Base-by-base conservation (phyloP, 1,139 yeast species). In the Schwanniomyces etchellsii region DNA sequence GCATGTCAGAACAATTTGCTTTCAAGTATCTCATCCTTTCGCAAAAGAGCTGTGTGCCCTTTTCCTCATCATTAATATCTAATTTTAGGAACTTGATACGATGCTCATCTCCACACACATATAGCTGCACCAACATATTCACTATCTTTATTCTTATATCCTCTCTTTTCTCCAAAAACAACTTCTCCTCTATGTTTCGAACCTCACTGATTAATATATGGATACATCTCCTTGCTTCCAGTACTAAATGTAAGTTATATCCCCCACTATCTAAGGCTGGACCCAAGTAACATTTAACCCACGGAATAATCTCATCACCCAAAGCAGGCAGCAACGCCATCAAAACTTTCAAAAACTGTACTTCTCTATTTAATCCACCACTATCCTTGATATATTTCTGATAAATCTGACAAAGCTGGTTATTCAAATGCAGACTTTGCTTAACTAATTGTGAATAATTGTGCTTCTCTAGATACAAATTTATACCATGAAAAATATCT, bases 181-280 rank as follows among this genome's bases (percentile, higher is more conserved):
- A 44, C 7, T 7, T 7, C 7, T 7, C 7, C n/a, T 18, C 21
- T 7, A 7, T 18, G 21, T n/a, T 18, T 7, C 9, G n/a, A 7
- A n/a, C 21, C 2, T 50, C 37, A 25, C 43, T 43, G 4, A 46
- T 38, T 6, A 72, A 52, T 2, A 52, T 50, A 12, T 47, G 35
- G 10, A 80, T 46, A 21, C 77, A 62, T 6, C 55, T 54, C 24
- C 74, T 49, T 5, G 78, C 45, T 23, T 63, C 59, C 5, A 52
- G 53, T 1, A 75, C 78, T 27, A 64, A 62, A 16, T 38, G 38
- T 9, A 51, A 36, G 36, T 65, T 69, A 33, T 43, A 63, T 2
- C 83, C 81, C 0, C 81, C 81, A 28, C 81, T 74, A 45, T 79
- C 81, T 2, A 78, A 57, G 0, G 83, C 80, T 0, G 78, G 74